Base-by-base conservation (phyloP, 208 protist genomes). In the Trypanosoma cruzi region DNA sequence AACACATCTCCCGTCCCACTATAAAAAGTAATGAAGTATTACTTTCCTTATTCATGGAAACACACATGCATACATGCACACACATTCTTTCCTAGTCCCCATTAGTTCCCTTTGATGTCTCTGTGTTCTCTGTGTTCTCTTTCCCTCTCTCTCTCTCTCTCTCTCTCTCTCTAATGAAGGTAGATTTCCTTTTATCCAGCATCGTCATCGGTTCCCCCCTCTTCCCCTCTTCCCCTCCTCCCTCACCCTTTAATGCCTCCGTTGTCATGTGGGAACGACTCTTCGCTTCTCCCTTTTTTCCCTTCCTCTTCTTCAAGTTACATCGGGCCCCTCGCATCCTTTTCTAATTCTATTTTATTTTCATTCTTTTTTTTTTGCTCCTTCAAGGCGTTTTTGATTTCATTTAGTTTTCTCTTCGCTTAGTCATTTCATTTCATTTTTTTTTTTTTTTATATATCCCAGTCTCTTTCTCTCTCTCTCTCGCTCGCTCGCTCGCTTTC, bases 351-450 rank as follows among this genome's bases (percentile, higher is more conserved):
- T 16, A 44, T 16, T 44, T 44, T 44, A 44, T 14, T 13, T 44
- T 16, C 40, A 3, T 2, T 44, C 40, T 13, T 44, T 7, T 82
- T 96, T 96, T 1, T 44, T 44, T 14, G 8, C 11, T 44, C 11
- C 18, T 44, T 44, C n/a, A n/a, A n/a, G n/a, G n/a, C n/a, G n/a
- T n/a, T n/a, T n/a, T n/a, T n/a, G n/a, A n/a, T n/a, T n/a, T n/a
- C n/a, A n/a, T n/a, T n/a, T n/a, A n/a, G n/a, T n/a, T n/a, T n/a
- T n/a, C n/a, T 44, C 18, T 44, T 44, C 8, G 40, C 18, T 44
- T 44, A 20, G 40, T 44, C 11, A 16, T 13, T 3, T 14, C 40
- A 2, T 44, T 14, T n/a, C 18, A 14, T 44, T 1, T 44, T 16
- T 20, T 44, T 44, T 4, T 22, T 36, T 7, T 16, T 44, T 8